Conservation (phyloP, 441 rosid species). For the Erodium chrysanthum region DNA sequence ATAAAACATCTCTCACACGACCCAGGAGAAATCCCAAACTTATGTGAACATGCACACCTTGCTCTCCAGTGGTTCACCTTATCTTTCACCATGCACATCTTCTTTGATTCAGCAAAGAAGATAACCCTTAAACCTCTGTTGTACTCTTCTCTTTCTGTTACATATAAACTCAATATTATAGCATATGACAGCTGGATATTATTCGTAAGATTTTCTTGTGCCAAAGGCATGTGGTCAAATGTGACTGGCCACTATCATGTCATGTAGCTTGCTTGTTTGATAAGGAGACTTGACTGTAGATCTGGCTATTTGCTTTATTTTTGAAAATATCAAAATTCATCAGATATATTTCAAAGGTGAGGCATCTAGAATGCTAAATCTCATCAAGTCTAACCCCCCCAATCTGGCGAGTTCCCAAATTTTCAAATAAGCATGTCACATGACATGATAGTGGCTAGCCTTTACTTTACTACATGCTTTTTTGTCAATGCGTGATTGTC, state of each 20-base stretch:
- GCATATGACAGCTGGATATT: not conserved
- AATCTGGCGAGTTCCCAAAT: not conserved
- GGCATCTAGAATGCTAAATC: not conserved
- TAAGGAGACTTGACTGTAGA: conserved; percentile 3
- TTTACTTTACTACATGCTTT: not conserved
- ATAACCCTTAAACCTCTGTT: not conserved
- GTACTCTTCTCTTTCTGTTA: not conserved
- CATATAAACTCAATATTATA: not conserved
- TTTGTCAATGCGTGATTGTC: not conserved
- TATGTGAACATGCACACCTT: not conserved
- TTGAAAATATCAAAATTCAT: not conserved
- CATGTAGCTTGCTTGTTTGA: not conserved
- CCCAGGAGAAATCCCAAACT: not conserved
- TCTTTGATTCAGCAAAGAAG: not conserved
- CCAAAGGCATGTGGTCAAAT: not conserved
- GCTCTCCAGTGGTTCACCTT: not conserved
- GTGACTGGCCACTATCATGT: not conserved
- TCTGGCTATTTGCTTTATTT: not conserved
- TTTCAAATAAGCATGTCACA: conserved; percentile 7
- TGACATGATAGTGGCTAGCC: conserved; percentile 10
- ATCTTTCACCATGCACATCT: not conserved
- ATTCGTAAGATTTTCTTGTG: not conserved
- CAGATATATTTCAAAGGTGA: not conserved
- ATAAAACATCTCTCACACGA: not conserved
- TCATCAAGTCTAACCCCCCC: not conserved